Evolutionary conservation across 1,139 yeast species (phyloP).

Genomic region (Geotrichum fermentans): DNA sequence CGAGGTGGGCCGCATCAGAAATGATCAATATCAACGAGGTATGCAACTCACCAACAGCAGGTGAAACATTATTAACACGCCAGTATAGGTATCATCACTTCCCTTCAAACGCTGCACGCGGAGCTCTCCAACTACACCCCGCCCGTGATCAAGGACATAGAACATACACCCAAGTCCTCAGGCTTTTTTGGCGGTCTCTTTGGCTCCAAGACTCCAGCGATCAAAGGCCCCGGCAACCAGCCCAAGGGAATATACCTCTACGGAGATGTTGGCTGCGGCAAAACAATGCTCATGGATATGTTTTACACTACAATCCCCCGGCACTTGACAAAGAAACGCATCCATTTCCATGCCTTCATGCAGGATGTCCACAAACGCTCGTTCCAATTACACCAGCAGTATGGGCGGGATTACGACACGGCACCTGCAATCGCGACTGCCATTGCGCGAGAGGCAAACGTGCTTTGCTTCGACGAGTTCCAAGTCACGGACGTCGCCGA

Average conservation of each 20-base stretch:
- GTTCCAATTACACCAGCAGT: slow-evolving; percentile 62
- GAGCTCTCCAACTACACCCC: slow-evolving; percentile 28
- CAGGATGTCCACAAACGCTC: slow-evolving; percentile 85
- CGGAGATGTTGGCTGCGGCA: slow-evolving; percentile 98
- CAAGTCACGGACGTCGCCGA: slow-evolving; percentile 94
- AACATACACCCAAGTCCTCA: slow-evolving; percentile 9
- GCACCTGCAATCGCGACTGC: slow-evolving; percentile 82
- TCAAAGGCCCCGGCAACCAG: slow-evolving; percentile 28
- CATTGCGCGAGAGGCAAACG: slow-evolving; percentile 67
- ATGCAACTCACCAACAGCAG: slow-evolving; percentile 21
- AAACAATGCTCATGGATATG: slow-evolving; percentile 95
- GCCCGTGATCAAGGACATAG: slow-evolving; percentile 17
- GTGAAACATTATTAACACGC: no score
- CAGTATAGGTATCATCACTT: slow-evolving; percentile 25
- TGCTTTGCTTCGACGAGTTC: slow-evolving; percentile 91
- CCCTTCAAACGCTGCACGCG: slow-evolving; percentile 29
- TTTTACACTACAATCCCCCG: slow-evolving; percentile 78
- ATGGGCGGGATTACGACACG: slow-evolving; percentile 70
- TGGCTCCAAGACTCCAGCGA: slow-evolving; percentile 9
- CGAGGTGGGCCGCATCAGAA: slow-evolving; percentile 48
- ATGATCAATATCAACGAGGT: slow-evolving; percentile 59
- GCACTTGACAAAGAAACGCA: slow-evolving; percentile 68
- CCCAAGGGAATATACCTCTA: slow-evolving; percentile 85
- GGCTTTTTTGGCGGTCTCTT: slow-evolving; percentile 20
- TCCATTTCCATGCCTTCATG: slow-evolving; percentile 97